Evolutionary conservation across 495 filamentous ascomycete genomes (phyloP), one percentile per base, ranked within the genome.

Genomic region (Astrothelium macrocarpum): DNA sequence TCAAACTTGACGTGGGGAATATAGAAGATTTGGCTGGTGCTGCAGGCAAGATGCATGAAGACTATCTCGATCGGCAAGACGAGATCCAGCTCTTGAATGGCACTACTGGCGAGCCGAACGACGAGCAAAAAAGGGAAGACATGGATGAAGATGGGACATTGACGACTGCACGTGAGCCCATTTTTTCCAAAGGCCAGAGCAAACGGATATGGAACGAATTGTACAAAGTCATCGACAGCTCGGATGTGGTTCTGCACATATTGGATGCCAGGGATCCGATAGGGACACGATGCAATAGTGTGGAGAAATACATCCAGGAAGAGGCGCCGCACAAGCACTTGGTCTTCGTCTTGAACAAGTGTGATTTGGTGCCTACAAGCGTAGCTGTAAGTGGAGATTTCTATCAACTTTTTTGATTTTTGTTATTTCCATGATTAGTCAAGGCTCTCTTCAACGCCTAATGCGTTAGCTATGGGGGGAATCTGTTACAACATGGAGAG

Each of bases 401-500:
- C 20, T 26, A 49, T 58, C 67, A 65, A 32, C 63, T 61, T 53
- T 62, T 66, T 32, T 64, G 60, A 59, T 60, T 56, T 32, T 39
- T 32, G 60, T 32, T 31, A 2, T 32, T 49, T 32, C 20, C 58
- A 56, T 43, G 32, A 25, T 59, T 89, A 88, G 94, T 98, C 94
- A 98, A 93, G 94, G 85, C 85, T 82, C 81, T 85, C 88, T 83
- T 80, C 67, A 67, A 62, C 73, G 69, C 71, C 62, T 43, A 18
- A 20, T 32, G 58, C 32, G 58, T 65, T 23, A 45, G 42, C 84
- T 71, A 83, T 95, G 90, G 87, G 84, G 82, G 81, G 80, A 71
- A 77, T 89, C 93, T 92, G 94, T 98, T 98, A 98, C 90, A 88
- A 85, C 89, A 82, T 88, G 97, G 95, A 93, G 86, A 98, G 81